These are phyloP conservation scores for Geosiphon pyriformis DNA, from an alignment of 192 early-diverging fungal genomes.

Conservation along the genomic window DNA sequence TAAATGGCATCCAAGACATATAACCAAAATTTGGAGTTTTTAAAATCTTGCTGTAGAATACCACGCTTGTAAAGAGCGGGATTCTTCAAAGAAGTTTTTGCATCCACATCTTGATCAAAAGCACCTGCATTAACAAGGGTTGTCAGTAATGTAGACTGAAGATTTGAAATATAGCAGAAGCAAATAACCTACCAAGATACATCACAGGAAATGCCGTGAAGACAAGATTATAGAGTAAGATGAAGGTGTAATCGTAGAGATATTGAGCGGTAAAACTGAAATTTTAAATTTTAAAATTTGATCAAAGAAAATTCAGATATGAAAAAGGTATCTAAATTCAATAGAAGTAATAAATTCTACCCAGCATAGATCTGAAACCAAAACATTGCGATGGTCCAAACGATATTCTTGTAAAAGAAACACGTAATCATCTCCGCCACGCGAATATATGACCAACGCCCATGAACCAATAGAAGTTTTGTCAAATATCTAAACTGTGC, in stretches of 20 bases:
- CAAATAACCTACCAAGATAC: constrained; percentile 37
- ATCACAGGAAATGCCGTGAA: constrained; percentile 84
- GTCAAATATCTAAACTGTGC: constrained; percentile 83
- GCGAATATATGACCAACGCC: constrained; percentile 86
- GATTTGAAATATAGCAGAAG: background rate
- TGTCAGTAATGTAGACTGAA: background rate
- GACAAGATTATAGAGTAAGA: constrained; percentile 81
- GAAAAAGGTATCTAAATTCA: background rate
- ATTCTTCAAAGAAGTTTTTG: constrained; percentile 55
- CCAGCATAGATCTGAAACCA: constrained; percentile 89
- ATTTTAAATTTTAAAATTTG: constrained; percentile 4
- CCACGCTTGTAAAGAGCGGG: constrained; percentile 80
- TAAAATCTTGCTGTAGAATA: constrained; percentile 68
- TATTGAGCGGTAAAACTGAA: constrained; percentile 69
- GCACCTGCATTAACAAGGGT: constrained; percentile 43
- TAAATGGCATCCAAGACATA: constrained; percentile 64
- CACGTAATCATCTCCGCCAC: constrained; percentile 82
- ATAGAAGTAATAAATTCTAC: constrained; percentile 31
- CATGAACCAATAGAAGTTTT: constrained; percentile 85
- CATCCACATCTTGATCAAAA: constrained; percentile 80
- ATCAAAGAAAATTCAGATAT: background rate
- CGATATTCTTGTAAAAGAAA: constrained; percentile 95
- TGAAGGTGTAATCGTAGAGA: constrained; percentile 83
- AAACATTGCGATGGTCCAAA: constrained; percentile 83
- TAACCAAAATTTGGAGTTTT: constrained; percentile 67